Evolutionary conservation across 2,329 filamentous ascomycete species (phyloP), one percentile per base, ranked within the genome.

Genomic region (Periconia digitata): DNA sequence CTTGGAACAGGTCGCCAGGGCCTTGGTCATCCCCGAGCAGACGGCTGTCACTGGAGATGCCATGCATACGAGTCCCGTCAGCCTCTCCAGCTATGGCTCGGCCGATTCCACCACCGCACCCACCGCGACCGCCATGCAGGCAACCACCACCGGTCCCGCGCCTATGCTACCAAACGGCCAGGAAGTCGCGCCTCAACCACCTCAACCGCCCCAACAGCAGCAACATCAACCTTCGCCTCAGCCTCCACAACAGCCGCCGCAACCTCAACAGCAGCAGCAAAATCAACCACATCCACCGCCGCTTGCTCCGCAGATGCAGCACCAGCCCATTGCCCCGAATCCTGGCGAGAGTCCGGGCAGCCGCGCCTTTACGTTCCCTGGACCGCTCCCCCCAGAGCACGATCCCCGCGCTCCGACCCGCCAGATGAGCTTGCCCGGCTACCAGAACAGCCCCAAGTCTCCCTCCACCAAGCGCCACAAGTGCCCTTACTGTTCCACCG

Each of bases 401-500:
- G 72, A 79, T 36, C 75, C 74, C 46, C 79, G 81, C 48, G 72
- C 67, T 51, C 76, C 79, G 10, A 73, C 78, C 44, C 76, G 83
- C 55, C 81, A 82, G 47, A 79, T 84, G 71, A 85, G 82, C 61
- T 69, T 83, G 49, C 81, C 81, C 34, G 81, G 79, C 36, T 81
- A 79, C 45, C 77, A 81, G 64, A 76, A 74, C 54, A 78, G 76
- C 45, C 84, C 85, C 40, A 83, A 84, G 60, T 90, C 90, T 6
- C 86, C 88, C 0, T 85, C 85, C 21, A 80, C 83, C 44, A 96
- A 96, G 75, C 92, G 94, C 65, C 92, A 99, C 76, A 95, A 94
- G 71, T 99, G 94, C 66, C 92, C 90, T 0, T 96, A 95, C 71
- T 99, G 94, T 78, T 85, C 90, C 34, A 96, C 94, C 5, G 94